Evolutionary conservation across 2,329 filamentous ascomycete genomes (phyloP), one percentile per base, ranked within the genome.

Genomic region (Blastomyces parvus): DNA sequence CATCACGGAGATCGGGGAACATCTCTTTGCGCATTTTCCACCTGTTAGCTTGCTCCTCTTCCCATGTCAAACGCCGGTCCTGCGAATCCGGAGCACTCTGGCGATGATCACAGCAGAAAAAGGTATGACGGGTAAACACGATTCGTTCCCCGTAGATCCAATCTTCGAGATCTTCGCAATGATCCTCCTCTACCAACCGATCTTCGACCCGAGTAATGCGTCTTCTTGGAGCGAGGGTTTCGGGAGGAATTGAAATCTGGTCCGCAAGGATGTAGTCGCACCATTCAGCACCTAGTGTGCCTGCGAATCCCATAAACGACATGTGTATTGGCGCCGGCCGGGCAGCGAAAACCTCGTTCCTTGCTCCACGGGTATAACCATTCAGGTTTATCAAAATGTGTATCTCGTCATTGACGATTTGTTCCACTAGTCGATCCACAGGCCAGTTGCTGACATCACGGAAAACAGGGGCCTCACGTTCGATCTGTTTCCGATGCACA

Each of bases 301-400:
- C 94, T 0, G 94, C 94, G 73, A 99, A 99, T 0, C 94, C 94
- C 94, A 99, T 99, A 71, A 99, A 99, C 0, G 94, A 96, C 94
- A 99, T 99, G 68, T 99, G 94, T 53, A 99, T 91, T 0, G 94
- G 94, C 1, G 92, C 91, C 19, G 94, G 91, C 33, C 95, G 86
- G 27, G 94, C 94, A 27, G 94, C 94, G 74, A 99, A 99, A 3
- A 99, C 88, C 73, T 99, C 94, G 69, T 99, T 99, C 30, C 92
- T 86, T n/a, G 94, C 94, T 38, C 94, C 94, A 62, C 94, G 84
- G 0, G 94, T 99, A 74, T 99, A 99, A 13, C 94, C 94, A 70
- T 99, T 99, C n/a, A 99, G 82, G 67, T 99, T 99, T 70, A 99
- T 86, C 25, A 99, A 82, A 52, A 99, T 94, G 72, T 99, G 94